Conservation (phyloP, 306 rosid species). For the Pueraria montana region DNA sequence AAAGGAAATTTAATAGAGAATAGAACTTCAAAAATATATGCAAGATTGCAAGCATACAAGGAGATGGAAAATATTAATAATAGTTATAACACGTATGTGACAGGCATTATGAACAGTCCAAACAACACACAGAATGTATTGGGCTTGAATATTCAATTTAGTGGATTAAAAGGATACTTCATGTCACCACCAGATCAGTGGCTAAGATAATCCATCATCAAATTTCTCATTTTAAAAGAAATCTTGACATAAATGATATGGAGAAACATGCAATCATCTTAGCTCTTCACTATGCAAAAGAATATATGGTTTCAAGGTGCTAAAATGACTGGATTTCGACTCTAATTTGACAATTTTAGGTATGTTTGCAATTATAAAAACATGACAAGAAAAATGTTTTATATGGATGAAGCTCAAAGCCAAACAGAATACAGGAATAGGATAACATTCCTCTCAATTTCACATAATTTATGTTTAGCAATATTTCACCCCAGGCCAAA, state of each 20-base stretch:
- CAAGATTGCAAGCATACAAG: constrained; percentile 16
- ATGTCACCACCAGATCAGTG: no score
- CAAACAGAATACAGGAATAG: neutral
- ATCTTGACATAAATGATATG: no score
- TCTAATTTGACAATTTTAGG: constrained; percentile 4
- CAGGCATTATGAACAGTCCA: neutral
- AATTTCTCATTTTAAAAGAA: no score
- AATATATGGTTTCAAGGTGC: constrained; percentile 25
- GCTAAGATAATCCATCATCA: no score
- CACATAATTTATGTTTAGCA: neutral
- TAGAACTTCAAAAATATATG: constrained; percentile 13
- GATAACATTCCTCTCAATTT: constrained; percentile 14
- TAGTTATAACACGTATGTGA: neutral
- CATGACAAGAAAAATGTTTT: constrained; percentile 6
- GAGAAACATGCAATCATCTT: neutral
- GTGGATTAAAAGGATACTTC: no score
- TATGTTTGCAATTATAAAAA: neutral
- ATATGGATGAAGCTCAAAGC: neutral
- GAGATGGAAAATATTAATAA: constrained; percentile 25
- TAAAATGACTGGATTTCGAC: constrained; percentile 4
- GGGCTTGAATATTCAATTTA: no score
- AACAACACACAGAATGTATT: no score
- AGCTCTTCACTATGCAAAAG: constrained; percentile 16
- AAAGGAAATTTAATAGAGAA: constrained; percentile 22
- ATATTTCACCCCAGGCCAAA: no score